Conservation (phyloP, 2,329 filamentous ascomycete species). For the Coniochaeta hoffmannii region DNA sequence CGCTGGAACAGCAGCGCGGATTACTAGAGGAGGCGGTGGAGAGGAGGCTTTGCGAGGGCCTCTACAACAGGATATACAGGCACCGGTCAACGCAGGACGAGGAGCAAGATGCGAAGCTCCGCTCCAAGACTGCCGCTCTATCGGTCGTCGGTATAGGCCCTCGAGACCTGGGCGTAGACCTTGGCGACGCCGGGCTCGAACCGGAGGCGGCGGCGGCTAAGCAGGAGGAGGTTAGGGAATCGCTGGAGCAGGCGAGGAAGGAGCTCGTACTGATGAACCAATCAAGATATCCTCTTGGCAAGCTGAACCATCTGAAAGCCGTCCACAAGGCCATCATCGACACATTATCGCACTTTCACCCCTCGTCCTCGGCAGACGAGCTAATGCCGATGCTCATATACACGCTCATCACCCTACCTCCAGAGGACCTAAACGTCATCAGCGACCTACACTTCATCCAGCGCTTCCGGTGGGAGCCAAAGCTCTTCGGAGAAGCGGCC, state of each 20-base stretch:
- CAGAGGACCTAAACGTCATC: slow-evolving; percentile 79
- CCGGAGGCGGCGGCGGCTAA: slow-evolving; percentile 51
- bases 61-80: slow-evolving; percentile 84
- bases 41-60: slow-evolving; percentile 72
- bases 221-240: slow-evolving; percentile 61
- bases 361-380: slow-evolving; percentile 88
- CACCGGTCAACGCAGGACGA: slow-evolving; percentile 91
- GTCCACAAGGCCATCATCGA: slow-evolving; percentile 95
- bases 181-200: slow-evolving; percentile 49
- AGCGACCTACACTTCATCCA: slow-evolving; percentile 96
- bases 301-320: slow-evolving; percentile 79
- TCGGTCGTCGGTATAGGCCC: slow-evolving; percentile 86
- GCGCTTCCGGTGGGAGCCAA: slow-evolving; percentile 75
- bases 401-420: slow-evolving; percentile 82
- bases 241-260: slow-evolving; percentile 62
- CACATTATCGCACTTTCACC: slow-evolving; percentile 60
- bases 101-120: slow-evolving; percentile 86
- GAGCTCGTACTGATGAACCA: slow-evolving; percentile 78
- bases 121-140: slow-evolving; percentile 87
- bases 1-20: slow-evolving; percentile 68
- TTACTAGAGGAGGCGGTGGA: slow-evolving; percentile 89
- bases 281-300: slow-evolving; percentile 81
- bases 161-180: slow-evolving; percentile 73
- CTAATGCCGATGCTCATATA: slow-evolving; percentile 97
- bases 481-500: slow-evolving; percentile 86